Evolutionary conservation across 2,329 filamentous ascomycete genomes (phyloP).

Genomic region (Orbilia javanica): DNA sequence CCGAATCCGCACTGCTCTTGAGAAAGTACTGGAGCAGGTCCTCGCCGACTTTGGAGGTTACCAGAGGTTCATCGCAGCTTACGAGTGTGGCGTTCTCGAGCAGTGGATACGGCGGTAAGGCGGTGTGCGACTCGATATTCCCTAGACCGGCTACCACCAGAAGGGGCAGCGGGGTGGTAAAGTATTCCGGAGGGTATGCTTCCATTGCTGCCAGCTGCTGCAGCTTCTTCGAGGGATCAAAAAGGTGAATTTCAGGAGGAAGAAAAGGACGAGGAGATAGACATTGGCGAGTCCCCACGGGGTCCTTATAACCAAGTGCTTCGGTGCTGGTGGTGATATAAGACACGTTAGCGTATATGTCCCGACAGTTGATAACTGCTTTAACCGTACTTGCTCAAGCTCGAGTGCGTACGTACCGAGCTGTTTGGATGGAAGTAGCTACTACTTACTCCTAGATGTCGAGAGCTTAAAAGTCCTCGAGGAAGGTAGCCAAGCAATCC

Average conservation of each 20-base stretch:
- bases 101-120: slow-evolving; percentile 68
- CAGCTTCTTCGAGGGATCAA: background rate
- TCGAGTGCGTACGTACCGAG: background rate
- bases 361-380: background rate
- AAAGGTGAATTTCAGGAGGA: background rate
- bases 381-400: background rate
- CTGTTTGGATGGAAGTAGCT: background rate
- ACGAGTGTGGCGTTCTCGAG: slow-evolving; percentile 75
- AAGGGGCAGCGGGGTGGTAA: slow-evolving; percentile 88
- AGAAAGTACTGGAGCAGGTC: slow-evolving; percentile 76
- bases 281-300: slow-evolving; percentile 11
- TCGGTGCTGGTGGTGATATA: too few species aligned
- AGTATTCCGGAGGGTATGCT: slow-evolving; percentile 81
- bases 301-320: background rate
- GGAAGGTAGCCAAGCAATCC: background rate
- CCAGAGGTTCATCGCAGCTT: slow-evolving; percentile 76
- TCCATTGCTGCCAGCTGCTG: slow-evolving; percentile 72
- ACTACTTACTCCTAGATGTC: background rate
- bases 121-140: slow-evolving; percentile 64
- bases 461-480: background rate
- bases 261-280: background rate
- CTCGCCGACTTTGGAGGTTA: slow-evolving; percentile 76
- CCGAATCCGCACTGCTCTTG: slow-evolving; percentile 73
- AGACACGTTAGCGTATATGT: slow-evolving; percentile 30
- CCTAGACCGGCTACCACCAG: slow-evolving; percentile 83